Base-by-base conservation (phyloP, 2,329 filamentous ascomycete genomes). In the Botrytis pseudocinerea region DNA sequence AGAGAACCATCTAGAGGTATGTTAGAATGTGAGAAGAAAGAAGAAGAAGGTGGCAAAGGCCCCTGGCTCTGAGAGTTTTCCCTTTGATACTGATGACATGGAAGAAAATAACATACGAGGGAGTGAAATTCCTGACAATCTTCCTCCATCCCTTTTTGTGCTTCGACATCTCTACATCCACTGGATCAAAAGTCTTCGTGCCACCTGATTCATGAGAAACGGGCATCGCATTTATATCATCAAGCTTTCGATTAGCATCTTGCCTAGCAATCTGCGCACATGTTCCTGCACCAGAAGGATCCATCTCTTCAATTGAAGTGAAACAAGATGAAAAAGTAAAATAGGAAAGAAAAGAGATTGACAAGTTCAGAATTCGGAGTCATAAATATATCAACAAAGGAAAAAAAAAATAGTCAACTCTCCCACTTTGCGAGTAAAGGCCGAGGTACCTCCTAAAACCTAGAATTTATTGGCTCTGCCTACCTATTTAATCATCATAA, bases 121-220 rank as follows among this genome's bases (percentile, higher is more conserved):
- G 87, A 44, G 85, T 87, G 76, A 88, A 88, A 77, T 88, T 86
- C 72, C 85, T 83, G 57, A 87, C 82, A 48, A 87, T 82, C 74
- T 82, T 77, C 40, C 75, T 73, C 77, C 76, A 78, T 70, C 76
- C 77, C 38, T 61, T 64, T 4, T 72, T 51, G 4, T 75, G 42
- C 38, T 70, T 73, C 38, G 28, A 25, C 7, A 35, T 35, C 20
- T 66, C n/a, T 32, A 22, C 20, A 44, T 64, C 61, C 61, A 46
- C 61, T 32, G 40, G 61, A n/a, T 44, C 40, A 46, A 46, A 22
- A 10, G 16, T 20, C 40, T 64, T 46, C 10, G 40, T 25, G 25
- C 40, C 40, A 44, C 40, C 20, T 1, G 61, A 64, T 46, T 18
- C n/a, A 12, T 46, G 16, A 1, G 28, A 46, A 46, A 4, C 42